phyloP scores from a whole-genome alignment of 1,139 yeast genomes.

The Geotrichum australiense region DNA sequence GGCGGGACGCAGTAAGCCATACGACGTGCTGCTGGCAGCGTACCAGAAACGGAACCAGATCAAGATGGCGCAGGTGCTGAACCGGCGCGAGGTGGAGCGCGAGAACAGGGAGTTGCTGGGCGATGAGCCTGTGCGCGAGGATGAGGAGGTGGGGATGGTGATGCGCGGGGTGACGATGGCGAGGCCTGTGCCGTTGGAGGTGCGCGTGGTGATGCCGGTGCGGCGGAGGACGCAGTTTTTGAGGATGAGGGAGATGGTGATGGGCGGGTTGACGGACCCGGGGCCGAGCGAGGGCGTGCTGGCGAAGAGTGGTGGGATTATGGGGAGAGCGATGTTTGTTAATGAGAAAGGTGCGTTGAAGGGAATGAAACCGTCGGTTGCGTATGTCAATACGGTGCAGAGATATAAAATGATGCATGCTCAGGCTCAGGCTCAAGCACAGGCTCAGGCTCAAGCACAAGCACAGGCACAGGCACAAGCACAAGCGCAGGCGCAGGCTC shows the following conservation, averaged over 20 bases:
- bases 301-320: constrained; percentile 31
- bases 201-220: constrained; percentile 64
- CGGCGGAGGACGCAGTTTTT: constrained; percentile 64
- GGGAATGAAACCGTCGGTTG: constrained; percentile 32
- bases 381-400: constrained; percentile 23
- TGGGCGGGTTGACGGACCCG: constrained; percentile 29
- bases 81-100: constrained; percentile 33
- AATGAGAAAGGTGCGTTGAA: constrained; percentile 29
- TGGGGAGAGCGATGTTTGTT: constrained; percentile 33
- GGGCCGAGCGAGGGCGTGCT: constrained; percentile 26
- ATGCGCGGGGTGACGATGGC: constrained; percentile 84
- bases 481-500: constrained; percentile 25
- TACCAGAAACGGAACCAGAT: constrained; percentile 92
- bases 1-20: constrained; percentile 84
- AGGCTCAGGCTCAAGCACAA: constrained; percentile 12
- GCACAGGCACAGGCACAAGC: constrained; percentile 15
- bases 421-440: constrained; percentile 25
- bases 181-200: constrained; percentile 69
- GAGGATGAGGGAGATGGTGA: constrained; percentile 55
- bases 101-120: constrained; percentile 30
- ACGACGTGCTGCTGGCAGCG: constrained; percentile 78
- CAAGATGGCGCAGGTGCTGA: constrained; percentile 42
- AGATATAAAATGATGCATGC: constrained; percentile 21
- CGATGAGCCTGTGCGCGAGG: constrained; percentile 46
- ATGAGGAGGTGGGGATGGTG: constrained; percentile 90